Evolutionary conservation across 2,329 filamentous ascomycete genomes (phyloP).

Genomic region (Sphaerostilbella broomeana): DNA sequence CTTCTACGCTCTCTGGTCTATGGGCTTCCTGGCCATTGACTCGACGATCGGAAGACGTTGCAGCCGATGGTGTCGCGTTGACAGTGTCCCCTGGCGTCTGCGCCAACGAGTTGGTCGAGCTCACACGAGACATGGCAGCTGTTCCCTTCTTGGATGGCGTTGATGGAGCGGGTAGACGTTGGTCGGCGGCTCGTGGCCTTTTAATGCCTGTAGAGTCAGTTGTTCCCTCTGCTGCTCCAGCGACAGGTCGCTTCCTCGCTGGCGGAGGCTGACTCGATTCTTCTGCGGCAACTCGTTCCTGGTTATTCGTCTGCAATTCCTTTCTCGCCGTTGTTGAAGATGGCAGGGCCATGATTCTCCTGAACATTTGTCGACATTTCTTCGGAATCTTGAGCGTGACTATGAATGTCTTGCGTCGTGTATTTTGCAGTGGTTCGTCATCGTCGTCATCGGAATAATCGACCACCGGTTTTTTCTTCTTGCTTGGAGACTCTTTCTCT

Average conservation of each 20-base stretch:
- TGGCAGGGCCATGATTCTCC: slow-evolving; percentile 40
- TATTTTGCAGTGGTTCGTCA: slow-evolving; percentile 23
- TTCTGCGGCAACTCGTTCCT: slow-evolving; percentile 35
- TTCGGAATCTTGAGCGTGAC: slow-evolving; percentile 46
- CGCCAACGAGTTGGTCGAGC: slow-evolving; percentile 46
- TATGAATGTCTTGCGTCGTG: slow-evolving; percentile 28
- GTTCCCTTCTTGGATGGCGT: slow-evolving; percentile 47
- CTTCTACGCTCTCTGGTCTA: slow-evolving; percentile 19
- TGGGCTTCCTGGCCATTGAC: slow-evolving; percentile 28
- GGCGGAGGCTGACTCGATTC: slow-evolving; percentile 29
- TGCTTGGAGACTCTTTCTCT: slow-evolving; percentile 16
- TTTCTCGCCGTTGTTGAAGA: slow-evolving; percentile 23
- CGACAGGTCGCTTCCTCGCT: slow-evolving; percentile 45
- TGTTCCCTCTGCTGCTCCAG: slow-evolving; percentile 27
- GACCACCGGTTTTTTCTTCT: slow-evolving; percentile 22
- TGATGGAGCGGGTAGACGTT: slow-evolving; percentile 35
- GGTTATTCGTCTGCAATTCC: slow-evolving; percentile 24
- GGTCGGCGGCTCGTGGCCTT: slow-evolving; percentile 38
- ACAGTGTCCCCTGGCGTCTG: slow-evolving; percentile 44
- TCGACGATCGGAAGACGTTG: slow-evolving; percentile 22
- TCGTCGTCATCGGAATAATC: slow-evolving; percentile 30
- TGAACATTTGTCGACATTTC: slow-evolving; percentile 36
- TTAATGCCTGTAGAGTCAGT: slow-evolving; percentile 34
- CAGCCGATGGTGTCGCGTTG: slow-evolving; percentile 26
- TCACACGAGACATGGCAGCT: slow-evolving; percentile 46